phyloP scores from a whole-genome alignment of 305 asterid genomes.

The Fraxinus sp. region DNA sequence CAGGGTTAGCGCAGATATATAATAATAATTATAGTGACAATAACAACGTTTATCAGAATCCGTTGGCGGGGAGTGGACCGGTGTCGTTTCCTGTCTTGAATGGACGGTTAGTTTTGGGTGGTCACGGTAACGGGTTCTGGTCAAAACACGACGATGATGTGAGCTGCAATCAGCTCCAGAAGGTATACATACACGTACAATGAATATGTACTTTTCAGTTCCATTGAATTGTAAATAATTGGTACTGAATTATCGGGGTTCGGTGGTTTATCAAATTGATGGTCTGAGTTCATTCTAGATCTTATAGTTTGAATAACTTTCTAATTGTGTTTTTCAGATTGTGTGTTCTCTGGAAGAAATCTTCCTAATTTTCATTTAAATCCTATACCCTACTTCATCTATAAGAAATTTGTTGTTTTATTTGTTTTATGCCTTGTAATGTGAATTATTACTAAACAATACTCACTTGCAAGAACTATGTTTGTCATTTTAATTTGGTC shows the following conservation, averaged over 20 bases:
- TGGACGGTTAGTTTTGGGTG: constrained; percentile 41
- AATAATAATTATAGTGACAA: constrained; percentile 30
- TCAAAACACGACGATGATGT: constrained; percentile 65
- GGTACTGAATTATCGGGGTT: constrained; percentile 21
- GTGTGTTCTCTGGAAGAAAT: constrained; percentile 10
- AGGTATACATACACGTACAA: constrained; percentile 46
- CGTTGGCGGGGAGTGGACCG: constrained; percentile 44
- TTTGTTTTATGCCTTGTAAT: neutral
- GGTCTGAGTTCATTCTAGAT: constrained; percentile 26
- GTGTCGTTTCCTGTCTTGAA: constrained; percentile 36
- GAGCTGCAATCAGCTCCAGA: constrained; percentile 74
- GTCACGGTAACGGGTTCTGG: constrained; percentile 60
- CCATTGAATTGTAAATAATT: neutral
- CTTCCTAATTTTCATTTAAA: neutral
- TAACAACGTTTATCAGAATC: constrained; percentile 31
- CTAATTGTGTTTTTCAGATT: constrained; percentile 21
- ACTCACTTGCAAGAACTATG: neutral
- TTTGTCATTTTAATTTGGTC: constrained; percentile 11
- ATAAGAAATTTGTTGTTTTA: constrained; percentile 8
- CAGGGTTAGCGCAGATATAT: too few species aligned
- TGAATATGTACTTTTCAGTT: neutral
- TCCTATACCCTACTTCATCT: constrained; percentile 5
- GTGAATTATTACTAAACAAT: neutral
- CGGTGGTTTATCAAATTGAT: constrained; percentile 12
- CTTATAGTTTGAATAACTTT: constrained; percentile 15